Evolutionary conservation across 345 rosid genomes (phyloP).

Genomic region (Euphorbia tirucalli): DNA sequence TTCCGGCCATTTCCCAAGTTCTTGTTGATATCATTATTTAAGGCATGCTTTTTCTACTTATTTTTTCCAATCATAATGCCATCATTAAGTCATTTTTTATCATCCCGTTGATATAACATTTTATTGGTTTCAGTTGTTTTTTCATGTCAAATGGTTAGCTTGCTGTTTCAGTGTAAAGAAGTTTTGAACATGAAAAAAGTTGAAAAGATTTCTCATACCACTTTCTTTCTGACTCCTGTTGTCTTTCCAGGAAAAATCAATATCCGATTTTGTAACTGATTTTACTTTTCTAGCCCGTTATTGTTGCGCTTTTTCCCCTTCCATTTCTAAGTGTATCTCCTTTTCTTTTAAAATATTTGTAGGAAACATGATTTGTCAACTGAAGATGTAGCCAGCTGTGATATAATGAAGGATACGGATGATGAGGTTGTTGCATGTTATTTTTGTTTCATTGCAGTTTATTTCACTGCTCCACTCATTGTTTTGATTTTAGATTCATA

Average conservation of each 20-base stretch:
- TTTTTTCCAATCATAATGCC: background rate
- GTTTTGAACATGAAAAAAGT: no score
- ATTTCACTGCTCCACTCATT: background rate
- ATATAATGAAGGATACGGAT: slow-evolving; percentile 39
- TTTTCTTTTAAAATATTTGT: slow-evolving; percentile 20
- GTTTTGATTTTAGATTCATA: slow-evolving; percentile 13
- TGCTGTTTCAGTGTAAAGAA: no score
- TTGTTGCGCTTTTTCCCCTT: background rate
- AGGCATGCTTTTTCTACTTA: background rate
- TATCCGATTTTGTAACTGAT: background rate
- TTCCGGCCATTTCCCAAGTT: background rate
- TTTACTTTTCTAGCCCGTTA: background rate
- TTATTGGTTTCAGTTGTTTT: no score
- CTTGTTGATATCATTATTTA: background rate
- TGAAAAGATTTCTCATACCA: no score
- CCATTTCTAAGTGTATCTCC: background rate
- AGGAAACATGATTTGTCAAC: slow-evolving; percentile 34
- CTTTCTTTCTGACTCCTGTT: no score
- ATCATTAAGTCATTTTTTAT: no score
- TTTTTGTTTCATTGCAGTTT: background rate
- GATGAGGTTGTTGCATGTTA: slow-evolving; percentile 42
- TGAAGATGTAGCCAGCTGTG: slow-evolving; percentile 28
- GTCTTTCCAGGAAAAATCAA: no score
- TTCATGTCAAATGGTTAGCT: no score
- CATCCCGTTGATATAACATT: no score